phyloP scores from a whole-genome alignment of 108 stramenopile species.

The Cyclostephanos invisitatus region DNA sequence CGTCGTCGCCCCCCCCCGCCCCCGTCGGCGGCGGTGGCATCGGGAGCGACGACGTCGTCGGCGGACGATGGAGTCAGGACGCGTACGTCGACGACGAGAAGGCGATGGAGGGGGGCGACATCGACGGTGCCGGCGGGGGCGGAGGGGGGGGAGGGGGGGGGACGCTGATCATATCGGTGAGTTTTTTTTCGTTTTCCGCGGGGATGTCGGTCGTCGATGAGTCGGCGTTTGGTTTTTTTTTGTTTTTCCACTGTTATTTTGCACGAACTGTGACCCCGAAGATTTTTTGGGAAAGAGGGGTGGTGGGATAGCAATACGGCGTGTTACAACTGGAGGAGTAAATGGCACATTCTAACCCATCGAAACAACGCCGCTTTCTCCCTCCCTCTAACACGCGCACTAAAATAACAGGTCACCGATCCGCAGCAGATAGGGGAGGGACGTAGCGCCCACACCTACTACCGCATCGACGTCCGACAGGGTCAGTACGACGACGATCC shows the following conservation, averaged over 20 bases:
- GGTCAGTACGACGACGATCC: conserved; percentile 46
- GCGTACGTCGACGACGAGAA: neutral
- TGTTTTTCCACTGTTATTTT: no score
- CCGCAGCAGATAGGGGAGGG: conserved; percentile 69
- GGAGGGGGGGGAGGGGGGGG: neutral
- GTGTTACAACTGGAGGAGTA: no score
- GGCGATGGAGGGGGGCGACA: neutral
- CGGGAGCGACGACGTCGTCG: neutral
- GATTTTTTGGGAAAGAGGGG: no score
- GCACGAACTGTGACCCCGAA: no score
- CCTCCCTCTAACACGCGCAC: neutral
- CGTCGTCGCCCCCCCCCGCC: neutral
- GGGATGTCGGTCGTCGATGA: no score
- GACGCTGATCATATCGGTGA: conserved; percentile 6
- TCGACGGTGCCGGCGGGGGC: neutral
- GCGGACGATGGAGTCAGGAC: neutral
- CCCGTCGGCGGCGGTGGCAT: neutral
- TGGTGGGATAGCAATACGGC: no score
- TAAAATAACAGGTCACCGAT: conserved; percentile 52
- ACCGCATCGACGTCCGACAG: conserved; percentile 57
- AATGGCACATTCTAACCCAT: no score
- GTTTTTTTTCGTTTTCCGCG: neutral
- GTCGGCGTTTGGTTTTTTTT: no score
- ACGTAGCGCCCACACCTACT: conserved; percentile 61
- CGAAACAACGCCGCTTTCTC: no score